These are phyloP conservation scores for Fusarium siculi DNA, from an alignment of 2,329 filamentous ascomycete species.

Conservation along the genomic window DNA sequence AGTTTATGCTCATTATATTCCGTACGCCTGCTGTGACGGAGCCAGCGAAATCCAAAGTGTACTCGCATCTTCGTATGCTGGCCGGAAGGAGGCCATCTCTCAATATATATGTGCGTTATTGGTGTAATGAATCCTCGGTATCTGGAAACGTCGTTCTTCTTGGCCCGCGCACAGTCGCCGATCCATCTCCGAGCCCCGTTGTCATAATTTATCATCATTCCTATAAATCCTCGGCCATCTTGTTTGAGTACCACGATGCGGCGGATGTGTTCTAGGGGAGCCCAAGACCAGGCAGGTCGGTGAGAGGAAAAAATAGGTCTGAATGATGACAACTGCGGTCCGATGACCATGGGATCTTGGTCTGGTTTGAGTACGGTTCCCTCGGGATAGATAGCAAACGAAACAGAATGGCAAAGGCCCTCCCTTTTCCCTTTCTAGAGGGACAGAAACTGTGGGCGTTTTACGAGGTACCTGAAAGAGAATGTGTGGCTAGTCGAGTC, in stretches of 20 bases:
- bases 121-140: rapidly evolving
- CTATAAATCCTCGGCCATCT: neutral
- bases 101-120: neutral
- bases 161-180: neutral
- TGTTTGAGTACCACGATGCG: neutral
- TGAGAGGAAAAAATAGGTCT: neutral
- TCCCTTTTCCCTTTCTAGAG: neutral
- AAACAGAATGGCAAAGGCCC: neutral
- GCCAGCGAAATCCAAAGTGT: neutral
- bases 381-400: neutral
- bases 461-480: neutral
- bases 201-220: neutral
- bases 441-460: neutral
- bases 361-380: neutral
- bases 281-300: neutral
- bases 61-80: neutral
- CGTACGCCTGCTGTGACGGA: neutral
- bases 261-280: neutral
- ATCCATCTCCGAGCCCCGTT: neutral
- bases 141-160: too few species aligned
- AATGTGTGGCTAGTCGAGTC: neutral
- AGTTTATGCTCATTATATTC: neutral
- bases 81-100: neutral
- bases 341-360: neutral
- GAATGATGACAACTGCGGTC: neutral